Conservation (phyloP, 768 basidiomycete species). For the Gymnopilus junonius region DNA sequence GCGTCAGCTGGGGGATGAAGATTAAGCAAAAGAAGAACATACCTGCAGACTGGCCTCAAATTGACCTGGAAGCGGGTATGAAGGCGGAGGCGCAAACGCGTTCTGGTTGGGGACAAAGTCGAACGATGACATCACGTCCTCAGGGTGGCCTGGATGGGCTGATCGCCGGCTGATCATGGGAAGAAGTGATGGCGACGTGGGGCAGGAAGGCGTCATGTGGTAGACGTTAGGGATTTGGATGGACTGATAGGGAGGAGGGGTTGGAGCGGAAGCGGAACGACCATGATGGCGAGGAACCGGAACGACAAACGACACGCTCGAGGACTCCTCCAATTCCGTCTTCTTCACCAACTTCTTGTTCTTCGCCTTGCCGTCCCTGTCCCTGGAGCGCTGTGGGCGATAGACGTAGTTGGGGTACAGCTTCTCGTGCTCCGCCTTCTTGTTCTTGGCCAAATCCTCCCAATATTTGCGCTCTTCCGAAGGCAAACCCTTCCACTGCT, state of each 20-base stretch:
- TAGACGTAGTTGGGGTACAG: constrained; percentile 81
- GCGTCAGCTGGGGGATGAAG: constrained; percentile 4
- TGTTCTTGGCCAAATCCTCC: constrained; percentile 79
- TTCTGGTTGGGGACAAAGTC: constrained; percentile 55
- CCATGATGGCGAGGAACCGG: constrained; percentile 36
- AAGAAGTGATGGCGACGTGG: constrained; percentile 60
- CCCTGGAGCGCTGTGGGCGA: constrained; percentile 68
- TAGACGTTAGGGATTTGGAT: constrained; percentile 73
- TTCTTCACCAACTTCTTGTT: constrained; percentile 41
- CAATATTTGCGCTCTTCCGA: constrained; percentile 71
- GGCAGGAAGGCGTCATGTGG: constrained; percentile 57
- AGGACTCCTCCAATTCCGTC: constrained; percentile 43
- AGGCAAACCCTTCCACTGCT: constrained; percentile 75
- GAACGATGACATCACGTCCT: constrained; percentile 48
- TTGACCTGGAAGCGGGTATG: constrained; percentile 40
- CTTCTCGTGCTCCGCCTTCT: constrained; percentile 79
- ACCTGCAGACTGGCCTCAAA: constrained; percentile 55
- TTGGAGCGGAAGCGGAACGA: constrained; percentile 60
- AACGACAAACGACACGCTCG: constrained; percentile 44
- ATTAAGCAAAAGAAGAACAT: constrained; percentile 20
- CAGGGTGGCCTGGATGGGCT: constrained; percentile 52
- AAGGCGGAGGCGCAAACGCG: constrained; percentile 37
- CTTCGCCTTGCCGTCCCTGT: constrained; percentile 55
- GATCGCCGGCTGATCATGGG: constrained; percentile 67
- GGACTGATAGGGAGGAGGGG: constrained; percentile 67